Conservation (phyloP, 2,329 filamentous ascomycete species). For the Xylariaceae sp. region DNA sequence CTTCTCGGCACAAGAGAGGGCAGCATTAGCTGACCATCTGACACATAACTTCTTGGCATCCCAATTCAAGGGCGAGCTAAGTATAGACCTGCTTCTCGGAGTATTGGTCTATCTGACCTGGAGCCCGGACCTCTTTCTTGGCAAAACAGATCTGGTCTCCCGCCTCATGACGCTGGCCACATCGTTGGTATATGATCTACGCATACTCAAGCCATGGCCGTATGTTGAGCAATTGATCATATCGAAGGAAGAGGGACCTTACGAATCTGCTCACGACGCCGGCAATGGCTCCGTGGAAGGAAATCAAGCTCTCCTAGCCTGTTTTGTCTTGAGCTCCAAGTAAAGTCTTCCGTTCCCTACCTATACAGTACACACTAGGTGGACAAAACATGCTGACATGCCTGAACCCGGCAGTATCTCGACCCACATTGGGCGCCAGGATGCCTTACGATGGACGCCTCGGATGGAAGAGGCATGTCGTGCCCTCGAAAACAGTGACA, state of each 20-base stretch:
- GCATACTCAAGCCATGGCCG: conserved; percentile 30
- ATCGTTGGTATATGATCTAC: conserved; percentile 35
- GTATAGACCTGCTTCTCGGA: conserved; percentile 34
- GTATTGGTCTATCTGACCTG: conserved; percentile 35
- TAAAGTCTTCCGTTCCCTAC: background rate
- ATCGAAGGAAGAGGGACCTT: conserved; percentile 28
- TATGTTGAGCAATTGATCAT: conserved; percentile 30
- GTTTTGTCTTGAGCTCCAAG: conserved; percentile 29
- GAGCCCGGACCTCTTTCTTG: conserved; percentile 34
- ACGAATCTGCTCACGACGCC: conserved; percentile 11
- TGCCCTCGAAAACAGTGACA: conserved; percentile 23
- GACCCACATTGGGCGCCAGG: conserved; percentile 32
- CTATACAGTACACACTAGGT: background rate
- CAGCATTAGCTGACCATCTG: conserved; percentile 28
- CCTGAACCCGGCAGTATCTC: conserved; percentile 24
- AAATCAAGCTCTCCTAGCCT: conserved; percentile 30
- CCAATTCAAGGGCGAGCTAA: conserved; percentile 26
- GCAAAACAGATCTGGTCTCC: conserved; percentile 28
- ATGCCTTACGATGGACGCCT: conserved; percentile 34
- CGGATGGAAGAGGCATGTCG: conserved; percentile 35
- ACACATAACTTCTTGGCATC: conserved; percentile 30
- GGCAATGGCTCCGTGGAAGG: conserved; percentile 22
- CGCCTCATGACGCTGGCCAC: conserved; percentile 35
- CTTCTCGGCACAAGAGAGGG: conserved; percentile 28
- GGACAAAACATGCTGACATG: background rate